Base-by-base conservation (phyloP, 208 protist genomes). In the Trypanosoma scelopori region DNA sequence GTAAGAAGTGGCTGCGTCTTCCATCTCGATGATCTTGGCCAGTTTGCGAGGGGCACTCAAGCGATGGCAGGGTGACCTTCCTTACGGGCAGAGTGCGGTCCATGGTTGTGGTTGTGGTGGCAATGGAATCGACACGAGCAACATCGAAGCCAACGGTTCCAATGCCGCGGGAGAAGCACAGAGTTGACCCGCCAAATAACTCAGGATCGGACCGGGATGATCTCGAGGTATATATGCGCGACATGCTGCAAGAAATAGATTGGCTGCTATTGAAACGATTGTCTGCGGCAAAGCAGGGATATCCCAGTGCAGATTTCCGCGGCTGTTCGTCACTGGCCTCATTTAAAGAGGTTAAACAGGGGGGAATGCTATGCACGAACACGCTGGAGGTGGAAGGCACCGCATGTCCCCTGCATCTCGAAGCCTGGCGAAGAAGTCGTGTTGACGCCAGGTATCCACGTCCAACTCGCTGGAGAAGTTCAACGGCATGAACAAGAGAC, bases 401-500 rank as follows among this genome's bases (percentile, higher is more conserved):
- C 9, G 23, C n/a, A 6, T 46, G 13, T 28, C 42, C 57, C 18
- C 18, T 63, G 9, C 13, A 20, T 18, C 25, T 39, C 6, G 16
- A 15, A 52, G 1, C 22, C n/a, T 23, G 23, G n/a, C 43, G n/a
- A 28, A 7, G 2, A 39, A 63, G 7, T 41, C 45, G 42, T 9
- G 13, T 41, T 35, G 18, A 32, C 3, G 23, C 13, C 27, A 63
- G 41, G 41, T 63, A 63, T 3, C 43, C 18, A 52, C 57, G 57
- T 11, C 57, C 57, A 28, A 63, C n/a, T 63, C 57, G 15, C 39
- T 63, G 57, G 9, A 63, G 20, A 42, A 37, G 27, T 41, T 42
- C 27, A 1, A 51, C 6, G 30, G 57, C 57, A 1, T 28, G 22
- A 63, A 49, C 3, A 53, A 39, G 41, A 28, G 43, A 12, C 22